phyloP scores from a whole-genome alignment of 1,284 basidiomycete genomes.

The Cerrena zonata region DNA sequence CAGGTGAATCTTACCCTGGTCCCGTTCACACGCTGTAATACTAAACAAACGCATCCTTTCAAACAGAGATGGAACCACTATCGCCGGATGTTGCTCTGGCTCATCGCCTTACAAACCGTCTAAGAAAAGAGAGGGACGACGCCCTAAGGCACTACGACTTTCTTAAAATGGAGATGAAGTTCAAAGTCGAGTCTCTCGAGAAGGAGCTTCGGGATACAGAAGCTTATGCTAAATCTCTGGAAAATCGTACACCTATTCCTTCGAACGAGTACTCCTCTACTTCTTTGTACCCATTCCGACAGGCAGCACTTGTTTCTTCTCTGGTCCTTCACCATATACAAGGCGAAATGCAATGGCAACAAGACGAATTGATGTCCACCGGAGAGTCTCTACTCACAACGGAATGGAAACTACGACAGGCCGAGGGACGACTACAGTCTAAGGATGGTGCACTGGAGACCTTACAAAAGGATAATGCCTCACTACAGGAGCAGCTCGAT shows the following conservation, averaged over 20 bases:
- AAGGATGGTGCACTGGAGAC: neutral
- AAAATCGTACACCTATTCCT: neutral
- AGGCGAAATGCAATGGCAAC: slow-evolving; percentile 4
- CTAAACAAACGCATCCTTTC: neutral
- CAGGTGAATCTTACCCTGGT: neutral
- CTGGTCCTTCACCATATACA: slow-evolving; percentile 14
- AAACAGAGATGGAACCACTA: neutral
- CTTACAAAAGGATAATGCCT: slow-evolving; percentile 2
- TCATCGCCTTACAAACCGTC: slow-evolving; percentile 54
- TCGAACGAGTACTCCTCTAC: too few species aligned
- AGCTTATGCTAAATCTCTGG: slow-evolving; percentile 4
- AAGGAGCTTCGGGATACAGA: slow-evolving; percentile 34
- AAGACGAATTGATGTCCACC: neutral
- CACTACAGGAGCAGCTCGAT: slow-evolving; percentile 9
- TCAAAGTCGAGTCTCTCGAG: slow-evolving; percentile 58
- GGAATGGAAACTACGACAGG: neutral
- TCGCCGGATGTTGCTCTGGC: slow-evolving; percentile 38
- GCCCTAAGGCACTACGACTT: slow-evolving; percentile 67
- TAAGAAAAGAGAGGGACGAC: slow-evolving; percentile 66
- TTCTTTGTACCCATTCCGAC: neutral
- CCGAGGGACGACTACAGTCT: neutral
- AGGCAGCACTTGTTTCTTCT: slow-evolving; percentile 10
- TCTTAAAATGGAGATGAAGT: slow-evolving; percentile 63
- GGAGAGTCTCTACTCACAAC: neutral
- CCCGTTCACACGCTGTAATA: neutral